These are phyloP conservation scores for Ustulina deusta DNA, from an alignment of 2,329 filamentous ascomycete genomes.

Conservation along the genomic window DNA sequence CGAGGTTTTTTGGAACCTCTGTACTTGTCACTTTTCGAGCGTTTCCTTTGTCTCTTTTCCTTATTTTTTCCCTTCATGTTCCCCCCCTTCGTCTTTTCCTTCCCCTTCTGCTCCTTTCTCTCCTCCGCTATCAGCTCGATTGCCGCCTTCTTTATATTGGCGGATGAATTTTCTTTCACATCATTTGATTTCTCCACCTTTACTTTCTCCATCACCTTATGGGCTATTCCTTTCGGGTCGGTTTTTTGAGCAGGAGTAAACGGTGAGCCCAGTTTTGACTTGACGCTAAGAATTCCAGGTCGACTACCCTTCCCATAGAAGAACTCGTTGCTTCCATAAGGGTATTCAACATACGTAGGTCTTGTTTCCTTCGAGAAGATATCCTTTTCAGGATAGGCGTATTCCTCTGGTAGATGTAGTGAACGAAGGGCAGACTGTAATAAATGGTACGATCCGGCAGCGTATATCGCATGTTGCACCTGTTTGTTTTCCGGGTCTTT, in stretches of 20 bases:
- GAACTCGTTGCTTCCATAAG: slow-evolving; percentile 22
- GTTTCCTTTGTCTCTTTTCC: background rate
- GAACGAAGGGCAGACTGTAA: background rate
- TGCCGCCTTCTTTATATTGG: background rate
- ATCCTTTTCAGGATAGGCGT: background rate
- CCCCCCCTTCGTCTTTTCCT: background rate
- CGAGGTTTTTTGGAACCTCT: slow-evolving; percentile 4
- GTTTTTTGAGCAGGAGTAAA: background rate
- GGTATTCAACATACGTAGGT: slow-evolving; percentile 27
- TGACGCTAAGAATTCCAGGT: slow-evolving; percentile 20
- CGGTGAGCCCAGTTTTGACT: slow-evolving; percentile 6
- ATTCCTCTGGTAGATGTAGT: background rate
- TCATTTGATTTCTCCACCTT: background rate
- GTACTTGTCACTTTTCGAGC: background rate
- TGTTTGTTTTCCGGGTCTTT: background rate
- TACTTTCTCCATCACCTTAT: background rate
- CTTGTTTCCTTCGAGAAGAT: slow-evolving; percentile 29
- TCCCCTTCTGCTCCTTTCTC: background rate
- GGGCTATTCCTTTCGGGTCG: background rate
- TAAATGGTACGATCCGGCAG: background rate
- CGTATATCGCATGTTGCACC: slow-evolving; percentile 7
- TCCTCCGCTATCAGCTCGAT: background rate
- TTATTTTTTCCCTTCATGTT: background rate
- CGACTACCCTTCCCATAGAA: slow-evolving; percentile 15
- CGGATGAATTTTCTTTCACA: background rate